Percentiles rank a stretch among this genome's conserved stretches.
These are phyloP conservation scores for Colletotrichum noveboracense DNA, from an alignment of 2,329 filamentous ascomycete genomes.

Conservation along the genomic window DNA sequence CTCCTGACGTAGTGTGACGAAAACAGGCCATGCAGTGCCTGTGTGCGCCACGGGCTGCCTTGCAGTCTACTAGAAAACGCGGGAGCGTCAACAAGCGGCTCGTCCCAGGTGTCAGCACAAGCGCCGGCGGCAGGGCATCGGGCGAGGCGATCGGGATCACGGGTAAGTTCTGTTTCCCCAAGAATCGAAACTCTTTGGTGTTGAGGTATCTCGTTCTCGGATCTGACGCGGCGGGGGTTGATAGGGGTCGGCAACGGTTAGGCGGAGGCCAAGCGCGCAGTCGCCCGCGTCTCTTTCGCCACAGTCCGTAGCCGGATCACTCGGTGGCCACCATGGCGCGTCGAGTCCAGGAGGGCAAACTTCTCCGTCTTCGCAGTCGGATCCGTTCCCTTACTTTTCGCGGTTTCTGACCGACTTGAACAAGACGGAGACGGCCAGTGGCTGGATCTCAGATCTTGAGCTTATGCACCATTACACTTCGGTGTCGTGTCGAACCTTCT, in stretches of 20 bases:
- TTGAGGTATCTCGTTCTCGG: background rate
- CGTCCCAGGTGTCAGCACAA: background rate
- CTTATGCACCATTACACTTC: conserved; percentile 41
- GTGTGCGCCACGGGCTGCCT: conserved; percentile 37
- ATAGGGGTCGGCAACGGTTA: background rate
- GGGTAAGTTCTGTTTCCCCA: background rate
- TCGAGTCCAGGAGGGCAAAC: conserved; percentile 1
- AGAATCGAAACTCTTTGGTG: background rate
- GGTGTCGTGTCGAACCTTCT: conserved; percentile 30
- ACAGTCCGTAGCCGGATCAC: conserved; percentile 4
- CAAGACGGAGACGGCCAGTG: conserved; percentile 24
- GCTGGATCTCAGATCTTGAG: conserved; percentile 40
- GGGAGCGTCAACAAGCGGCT: background rate
- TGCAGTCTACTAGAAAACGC: conserved; percentile 30
- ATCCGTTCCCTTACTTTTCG: conserved; percentile 27
- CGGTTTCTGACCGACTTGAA: conserved; percentile 27
- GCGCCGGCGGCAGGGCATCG: background rate
- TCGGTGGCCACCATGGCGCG: background rate
- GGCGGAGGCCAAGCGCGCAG: conserved; percentile 13
- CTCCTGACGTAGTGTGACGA: conserved; percentile 40
- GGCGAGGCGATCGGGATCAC: background rate
- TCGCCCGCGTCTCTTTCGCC: conserved; percentile 11
- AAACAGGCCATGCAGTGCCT: conserved; percentile 40
- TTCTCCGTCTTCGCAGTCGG: conserved; percentile 2
- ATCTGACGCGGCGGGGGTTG: background rate